These are phyloP conservation scores for Geotrichum aggregatum DNA, from an alignment of 1,139 yeast species.

Conservation along the genomic window DNA sequence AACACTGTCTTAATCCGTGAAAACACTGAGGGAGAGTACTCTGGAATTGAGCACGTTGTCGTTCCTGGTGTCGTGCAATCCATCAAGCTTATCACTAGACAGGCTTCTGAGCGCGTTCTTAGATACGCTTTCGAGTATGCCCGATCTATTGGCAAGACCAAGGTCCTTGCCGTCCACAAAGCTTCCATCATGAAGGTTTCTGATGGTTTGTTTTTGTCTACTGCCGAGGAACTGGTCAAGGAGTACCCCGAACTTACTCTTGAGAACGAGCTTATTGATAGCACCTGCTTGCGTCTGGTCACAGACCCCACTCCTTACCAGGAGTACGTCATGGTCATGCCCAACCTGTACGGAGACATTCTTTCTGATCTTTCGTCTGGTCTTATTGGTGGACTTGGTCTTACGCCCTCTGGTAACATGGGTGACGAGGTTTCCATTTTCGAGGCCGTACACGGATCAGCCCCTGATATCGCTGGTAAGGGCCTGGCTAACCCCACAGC, in stretches of 20 bases:
- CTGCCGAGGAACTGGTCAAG: slow-evolving; percentile 84
- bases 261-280: slow-evolving; percentile 51
- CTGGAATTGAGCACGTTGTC: slow-evolving; percentile 96
- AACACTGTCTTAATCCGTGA: slow-evolving; percentile 95
- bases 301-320: slow-evolving; percentile 97
- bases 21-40: slow-evolving; percentile 97
- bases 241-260: slow-evolving; percentile 56
- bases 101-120: slow-evolving; percentile 94
- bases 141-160: slow-evolving; percentile 80
- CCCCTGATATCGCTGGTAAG: slow-evolving; percentile 90
- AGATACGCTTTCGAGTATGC: slow-evolving; percentile 97
- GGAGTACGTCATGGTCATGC: slow-evolving; percentile 95
- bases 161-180: slow-evolving; percentile 96
- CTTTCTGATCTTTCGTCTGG: slow-evolving; percentile 98
- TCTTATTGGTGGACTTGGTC: slow-evolving; percentile 96
- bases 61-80: slow-evolving; percentile 98
- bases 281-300: slow-evolving; percentile 92
- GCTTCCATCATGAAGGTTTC: slow-evolving; percentile 99
- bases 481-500: slow-evolving; percentile 98
- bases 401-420: slow-evolving; percentile 96
- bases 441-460: slow-evolving; percentile 99
- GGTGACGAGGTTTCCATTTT: slow-evolving; percentile 97
- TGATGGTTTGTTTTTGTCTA: slow-evolving; percentile 95
- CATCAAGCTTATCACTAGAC: slow-evolving; percentile 87
- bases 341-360: slow-evolving; percentile 96